Evolutionary conservation across 2,329 filamentous ascomycete genomes (phyloP), one percentile per base, ranked within the genome.

Genomic region (Epichloe glyceriae): DNA sequence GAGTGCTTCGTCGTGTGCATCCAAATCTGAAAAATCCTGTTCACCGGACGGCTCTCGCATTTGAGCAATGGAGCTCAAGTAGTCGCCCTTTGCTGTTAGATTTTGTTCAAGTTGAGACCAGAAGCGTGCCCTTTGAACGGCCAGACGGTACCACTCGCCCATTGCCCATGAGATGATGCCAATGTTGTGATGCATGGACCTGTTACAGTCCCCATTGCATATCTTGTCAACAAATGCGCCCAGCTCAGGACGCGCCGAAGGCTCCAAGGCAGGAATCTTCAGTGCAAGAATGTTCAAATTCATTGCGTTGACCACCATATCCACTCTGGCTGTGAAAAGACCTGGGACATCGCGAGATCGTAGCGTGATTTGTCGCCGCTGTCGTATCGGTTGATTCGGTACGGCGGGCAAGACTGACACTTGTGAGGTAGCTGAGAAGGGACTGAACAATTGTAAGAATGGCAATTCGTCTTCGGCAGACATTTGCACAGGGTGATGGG

Each of bases 361-460:
- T 37, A 80, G 70, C 0, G 71, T 74, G 37, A 87, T 80, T 4
- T 67, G 63, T 57, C 85, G 80, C 2, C 70, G 70, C 52, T 82
- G 79, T 34, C 75, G 62, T 0, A 74, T 53, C 0, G 70, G 66
- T 6, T 67, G 50, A 1, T 62, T 57, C 0, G 56, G 59, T 2
- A 59, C 53, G 6, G 62, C 42, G 0, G 75, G 71, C 2, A 78
- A 58, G 0, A 76, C 63, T 0, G 70, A 66, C 14, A 80, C 69
- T 0, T 67, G 73, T 0, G 80, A 83, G 0, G 73, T 72, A 52
- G 86, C 81, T 0, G 70, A 71, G 14, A 93, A 73, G 0, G 84
- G 79, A 0, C 80, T 85, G 58, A 93, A 88, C 8, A 84, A 73
- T 44, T 84, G 78, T 0, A 90, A 72, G 56, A 84, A 88, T 0